Evolutionary conservation across 225 moss, liverwort and hornwort species (phyloP), one percentile per base, ranked within the genome.

Genomic region (Sphagnum tenellum): DNA sequence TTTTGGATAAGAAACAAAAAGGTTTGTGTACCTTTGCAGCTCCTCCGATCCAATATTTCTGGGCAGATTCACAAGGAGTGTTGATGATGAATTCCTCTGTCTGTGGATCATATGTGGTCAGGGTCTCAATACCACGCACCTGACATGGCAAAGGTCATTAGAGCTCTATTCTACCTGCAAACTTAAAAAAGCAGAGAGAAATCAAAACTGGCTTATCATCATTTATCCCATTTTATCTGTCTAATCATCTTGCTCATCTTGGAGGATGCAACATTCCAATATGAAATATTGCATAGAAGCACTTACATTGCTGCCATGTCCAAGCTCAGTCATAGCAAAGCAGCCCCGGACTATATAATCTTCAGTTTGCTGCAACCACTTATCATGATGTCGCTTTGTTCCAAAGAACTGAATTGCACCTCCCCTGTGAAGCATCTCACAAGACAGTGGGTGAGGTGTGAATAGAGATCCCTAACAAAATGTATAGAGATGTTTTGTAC

Each of bases 1-100:
- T 29, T 29, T 29, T 29, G 29, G 29, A 29, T 29, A 29, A 29
- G 29, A 29, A 29, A 29, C 29, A 29, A 29, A 29, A 29, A 29
- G 29, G 29, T 29, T 29, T 29, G 29, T 45, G 60, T 76, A 90
- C 96, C 84, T 79, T 68, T 4, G 81, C 90, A 63, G 89, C 92
- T 47, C 96, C 93, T 65, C 96, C 92, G 63, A 98, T 98, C 90
- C 96, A 98, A 55, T 92, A 92, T 72, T 98, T 98, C 71, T 98
- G 96, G 67, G 96, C 90, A 29, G 92, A 89, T 73, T 98, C 96
- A 66, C 85, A 93, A 12, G 96, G 96, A 64, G 92, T 98, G 48
- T 90, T 66, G 9, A 98, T 82, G 8, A 93, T 56, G 60, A 98
- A 98, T 69, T 98, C 96, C 71, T 98, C 80, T 5, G 85, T 79